These are phyloP conservation scores for Ascochyta viciae-villosae DNA, from an alignment of 2,329 filamentous ascomycete genomes.

Conservation along the genomic window DNA sequence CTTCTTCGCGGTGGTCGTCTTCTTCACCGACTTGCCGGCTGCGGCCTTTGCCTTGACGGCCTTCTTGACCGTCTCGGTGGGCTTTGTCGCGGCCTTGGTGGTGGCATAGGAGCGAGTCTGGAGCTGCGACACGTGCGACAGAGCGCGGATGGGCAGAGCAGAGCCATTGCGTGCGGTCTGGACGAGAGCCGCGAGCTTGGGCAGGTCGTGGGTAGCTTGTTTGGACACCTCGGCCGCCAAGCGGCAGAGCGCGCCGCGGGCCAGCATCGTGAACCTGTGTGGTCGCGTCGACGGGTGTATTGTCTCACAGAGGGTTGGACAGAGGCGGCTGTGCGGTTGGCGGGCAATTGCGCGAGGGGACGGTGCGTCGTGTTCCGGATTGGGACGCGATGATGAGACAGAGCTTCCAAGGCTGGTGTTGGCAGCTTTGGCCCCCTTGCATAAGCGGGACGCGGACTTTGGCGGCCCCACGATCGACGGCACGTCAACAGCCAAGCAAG, in stretches of 20 bases:
- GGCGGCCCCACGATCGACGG: slow-evolving; percentile 5
- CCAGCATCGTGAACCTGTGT: slow-evolving; percentile 40
- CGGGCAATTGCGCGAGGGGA: slow-evolving; percentile 26
- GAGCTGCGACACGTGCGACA: slow-evolving; percentile 8
- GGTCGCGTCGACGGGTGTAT: slow-evolving; percentile 3
- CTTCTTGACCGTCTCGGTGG: slow-evolving; percentile 40
- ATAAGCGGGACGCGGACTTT: slow-evolving; percentile 7
- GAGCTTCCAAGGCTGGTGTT: slow-evolving; percentile 16
- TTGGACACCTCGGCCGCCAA: slow-evolving; percentile 44
- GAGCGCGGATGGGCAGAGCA: slow-evolving; percentile 14
- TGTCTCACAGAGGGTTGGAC: slow-evolving; percentile 17
- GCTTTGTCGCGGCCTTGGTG: slow-evolving; percentile 34
- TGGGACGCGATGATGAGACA: slow-evolving; percentile 23
- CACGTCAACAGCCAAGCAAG: slow-evolving; percentile 11
- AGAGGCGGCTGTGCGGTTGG: slow-evolving; percentile 24
- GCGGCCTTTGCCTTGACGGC: slow-evolving; percentile 34
- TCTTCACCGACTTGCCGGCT: slow-evolving; percentile 26
- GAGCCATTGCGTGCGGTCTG: slow-evolving; percentile 23
- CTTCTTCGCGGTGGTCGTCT: slow-evolving; percentile 26
- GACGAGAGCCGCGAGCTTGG: slow-evolving; percentile 43
- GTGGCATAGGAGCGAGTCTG: slow-evolving; percentile 45
- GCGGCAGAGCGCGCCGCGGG: slow-evolving; percentile 46
- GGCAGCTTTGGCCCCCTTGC: slow-evolving; percentile 15
- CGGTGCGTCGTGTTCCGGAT: slow-evolving; percentile 21
- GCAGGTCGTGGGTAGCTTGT: slow-evolving; percentile 46